phyloP scores from a whole-genome alignment of 352 stramenopile genomes.

The Pythium aristosporum region DNA sequence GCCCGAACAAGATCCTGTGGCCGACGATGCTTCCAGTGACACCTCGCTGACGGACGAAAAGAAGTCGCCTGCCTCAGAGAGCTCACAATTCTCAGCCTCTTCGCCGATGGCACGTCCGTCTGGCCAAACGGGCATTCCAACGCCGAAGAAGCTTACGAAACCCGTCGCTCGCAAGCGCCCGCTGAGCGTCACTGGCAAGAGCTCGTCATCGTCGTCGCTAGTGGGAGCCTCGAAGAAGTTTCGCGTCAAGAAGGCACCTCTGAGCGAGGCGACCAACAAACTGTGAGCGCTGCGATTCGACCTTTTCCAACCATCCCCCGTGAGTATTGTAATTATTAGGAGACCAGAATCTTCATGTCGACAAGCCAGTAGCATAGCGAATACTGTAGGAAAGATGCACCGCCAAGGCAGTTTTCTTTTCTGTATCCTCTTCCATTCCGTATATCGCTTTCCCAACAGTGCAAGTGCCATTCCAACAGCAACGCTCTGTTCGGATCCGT shows the following conservation, averaged over 20 bases:
- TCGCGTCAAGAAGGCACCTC: conserved; percentile 21
- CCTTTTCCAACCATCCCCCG: neutral
- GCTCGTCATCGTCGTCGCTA: conserved; percentile 23
- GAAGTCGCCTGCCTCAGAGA: conserved; percentile 14
- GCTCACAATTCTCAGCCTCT: conserved; percentile 2
- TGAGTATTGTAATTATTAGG: conserved; percentile 30
- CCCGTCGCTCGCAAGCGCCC: conserved; percentile 16
- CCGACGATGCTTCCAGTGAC: conserved; percentile 3
- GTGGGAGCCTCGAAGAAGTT: conserved; percentile 20
- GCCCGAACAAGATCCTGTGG: conserved; percentile 2
- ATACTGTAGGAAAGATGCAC: conserved; percentile 7
- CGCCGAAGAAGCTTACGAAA: conserved; percentile 17
- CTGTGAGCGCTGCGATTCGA: conserved; percentile 2
- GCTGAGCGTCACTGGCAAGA: conserved; percentile 10
- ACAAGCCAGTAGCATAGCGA: conserved; percentile 12
- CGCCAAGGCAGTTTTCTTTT: neutral
- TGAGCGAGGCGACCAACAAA: conserved; percentile 29
- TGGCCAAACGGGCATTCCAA: conserved; percentile 7
- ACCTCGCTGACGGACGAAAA: conserved; percentile 8
- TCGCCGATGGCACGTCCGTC: conserved; percentile 4
- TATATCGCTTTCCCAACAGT: neutral
- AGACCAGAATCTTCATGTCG: neutral
- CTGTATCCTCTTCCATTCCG: neutral
- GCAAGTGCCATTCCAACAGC: neutral
- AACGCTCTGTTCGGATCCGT: neutral